Evolutionary conservation across 2,329 filamentous ascomycete genomes (phyloP).

Genomic region (Monosporascus sp.): DNA sequence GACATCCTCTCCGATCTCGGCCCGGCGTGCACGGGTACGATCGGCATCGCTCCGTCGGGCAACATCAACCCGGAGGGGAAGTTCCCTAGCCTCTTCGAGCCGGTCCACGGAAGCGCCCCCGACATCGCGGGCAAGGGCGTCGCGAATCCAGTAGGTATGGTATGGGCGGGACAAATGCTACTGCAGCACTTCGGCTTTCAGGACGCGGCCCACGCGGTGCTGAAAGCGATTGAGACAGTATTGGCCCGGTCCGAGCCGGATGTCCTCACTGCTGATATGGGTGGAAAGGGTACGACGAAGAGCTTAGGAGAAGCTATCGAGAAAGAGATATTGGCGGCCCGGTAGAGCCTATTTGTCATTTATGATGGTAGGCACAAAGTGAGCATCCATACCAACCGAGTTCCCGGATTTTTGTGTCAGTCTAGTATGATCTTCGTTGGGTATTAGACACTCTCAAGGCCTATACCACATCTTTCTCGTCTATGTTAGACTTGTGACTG

Average conservation of each 20-base stretch:
- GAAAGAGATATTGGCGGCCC: slow-evolving; percentile 17
- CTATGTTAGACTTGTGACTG: too few species aligned
- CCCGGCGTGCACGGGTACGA: slow-evolving; percentile 58
- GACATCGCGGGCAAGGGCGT: slow-evolving; percentile 60
- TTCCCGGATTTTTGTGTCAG: too few species aligned
- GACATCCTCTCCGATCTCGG: slow-evolving; percentile 61
- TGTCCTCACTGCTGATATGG: slow-evolving; percentile 54
- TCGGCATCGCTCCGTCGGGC: slow-evolving; percentile 60
- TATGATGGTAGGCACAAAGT: too few species aligned
- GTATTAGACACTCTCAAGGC: too few species aligned
- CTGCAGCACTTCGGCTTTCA: slow-evolving; percentile 57
- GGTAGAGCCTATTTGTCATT: too few species aligned
- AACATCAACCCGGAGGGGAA: slow-evolving; percentile 56
- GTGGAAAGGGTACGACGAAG: slow-evolving; percentile 50
- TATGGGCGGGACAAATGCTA: slow-evolving; percentile 68
- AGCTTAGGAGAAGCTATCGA: slow-evolving; percentile 50
- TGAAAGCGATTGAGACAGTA: slow-evolving; percentile 23
- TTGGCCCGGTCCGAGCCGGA: slow-evolving; percentile 38
- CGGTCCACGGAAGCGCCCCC: slow-evolving; percentile 58
- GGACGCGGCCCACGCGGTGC: slow-evolving; percentile 43
- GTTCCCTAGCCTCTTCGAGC: slow-evolving; percentile 59
- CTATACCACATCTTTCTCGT: too few species aligned
- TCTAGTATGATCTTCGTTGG: too few species aligned
- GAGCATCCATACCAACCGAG: too few species aligned
- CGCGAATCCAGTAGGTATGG: slow-evolving; percentile 59